Conservation (phyloP, 805 yeast species). For the Barnettozyma salicaria region DNA sequence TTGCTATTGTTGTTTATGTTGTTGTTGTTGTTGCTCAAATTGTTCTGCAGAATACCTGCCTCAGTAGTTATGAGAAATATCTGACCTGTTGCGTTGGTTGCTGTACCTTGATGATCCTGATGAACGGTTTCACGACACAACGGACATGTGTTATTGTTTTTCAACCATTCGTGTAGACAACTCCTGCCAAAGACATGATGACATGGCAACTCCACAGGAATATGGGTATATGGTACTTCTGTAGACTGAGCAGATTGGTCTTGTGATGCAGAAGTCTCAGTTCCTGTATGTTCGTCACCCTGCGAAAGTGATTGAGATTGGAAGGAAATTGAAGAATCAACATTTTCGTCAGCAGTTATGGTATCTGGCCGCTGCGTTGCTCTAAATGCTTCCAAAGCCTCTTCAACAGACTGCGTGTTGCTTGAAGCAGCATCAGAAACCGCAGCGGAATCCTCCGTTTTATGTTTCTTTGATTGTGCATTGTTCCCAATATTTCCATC, state of each 20-base stretch:
- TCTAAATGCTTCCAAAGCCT: slow-evolving; percentile 7
- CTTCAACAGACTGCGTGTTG: not conserved
- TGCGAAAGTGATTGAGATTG: no score
- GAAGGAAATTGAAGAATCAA: no score
- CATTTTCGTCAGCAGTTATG: not conserved
- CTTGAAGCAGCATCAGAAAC: not conserved
- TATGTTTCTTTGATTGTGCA: slow-evolving; percentile 4
- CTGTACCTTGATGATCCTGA: slow-evolving; percentile 11
- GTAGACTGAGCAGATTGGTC: slow-evolving; percentile 10
- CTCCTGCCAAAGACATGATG: slow-evolving; percentile 79
- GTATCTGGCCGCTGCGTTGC: slow-evolving; percentile 4
- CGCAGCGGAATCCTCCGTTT: slow-evolving; percentile 1
- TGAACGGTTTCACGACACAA: slow-evolving; percentile 57
- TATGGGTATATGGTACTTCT: slow-evolving; percentile 39
- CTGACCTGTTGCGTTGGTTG: no score
- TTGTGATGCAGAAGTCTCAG: not conserved
- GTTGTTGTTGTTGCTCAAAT: no score
- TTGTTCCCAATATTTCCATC: not conserved
- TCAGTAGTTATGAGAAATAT: no score
- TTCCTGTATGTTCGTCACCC: no score
- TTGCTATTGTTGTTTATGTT: no score
- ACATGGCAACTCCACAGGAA: slow-evolving; percentile 75
- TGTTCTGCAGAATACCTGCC: no score
- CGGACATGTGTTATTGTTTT: slow-evolving; percentile 72
- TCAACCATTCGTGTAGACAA: slow-evolving; percentile 85